phyloP scores from a whole-genome alignment of 441 rosid genomes.

The Hura crepitans region DNA sequence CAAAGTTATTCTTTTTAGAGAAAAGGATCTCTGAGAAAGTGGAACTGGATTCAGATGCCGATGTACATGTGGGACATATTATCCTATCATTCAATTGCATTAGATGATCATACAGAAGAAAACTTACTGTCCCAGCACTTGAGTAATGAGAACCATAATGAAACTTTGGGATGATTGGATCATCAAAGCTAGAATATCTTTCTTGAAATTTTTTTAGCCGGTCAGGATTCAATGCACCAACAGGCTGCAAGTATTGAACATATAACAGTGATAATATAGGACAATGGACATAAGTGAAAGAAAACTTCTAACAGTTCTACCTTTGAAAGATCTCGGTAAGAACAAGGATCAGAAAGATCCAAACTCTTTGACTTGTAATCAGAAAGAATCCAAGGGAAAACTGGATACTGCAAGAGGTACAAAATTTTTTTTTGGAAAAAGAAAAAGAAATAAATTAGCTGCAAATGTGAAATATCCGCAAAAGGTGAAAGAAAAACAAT shows the following conservation, averaged over 20 bases:
- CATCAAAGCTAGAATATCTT: constrained; percentile 97
- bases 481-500: neutral
- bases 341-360: constrained; percentile 82
- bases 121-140: constrained; percentile 93
- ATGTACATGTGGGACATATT: neutral
- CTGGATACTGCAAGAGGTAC: constrained; percentile 76
- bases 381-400: constrained; percentile 97
- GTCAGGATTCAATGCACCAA: constrained; percentile 89
- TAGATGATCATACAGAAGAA: constrained; percentile 18
- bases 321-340: constrained; percentile 97
- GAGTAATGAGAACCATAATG: constrained; percentile 99
- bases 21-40: neutral
- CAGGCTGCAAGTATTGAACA: constrained; percentile 65
- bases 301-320: constrained; percentile 42
- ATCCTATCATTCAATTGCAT: constrained; percentile 14
- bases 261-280: constrained; percentile 27
- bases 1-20: neutral
- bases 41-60: neutral
- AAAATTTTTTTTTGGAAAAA: constrained; percentile 13
- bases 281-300: constrained; percentile 24
- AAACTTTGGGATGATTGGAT: constrained; percentile 97
- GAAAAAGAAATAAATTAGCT: constrained; percentile 23
- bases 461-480: constrained; percentile 15
- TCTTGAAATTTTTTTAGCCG: constrained; percentile 88
- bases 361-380: constrained; percentile 72